Evolutionary conservation across 352 stramenopile genomes (phyloP).

Genomic region (Pythium rishiriense): DNA sequence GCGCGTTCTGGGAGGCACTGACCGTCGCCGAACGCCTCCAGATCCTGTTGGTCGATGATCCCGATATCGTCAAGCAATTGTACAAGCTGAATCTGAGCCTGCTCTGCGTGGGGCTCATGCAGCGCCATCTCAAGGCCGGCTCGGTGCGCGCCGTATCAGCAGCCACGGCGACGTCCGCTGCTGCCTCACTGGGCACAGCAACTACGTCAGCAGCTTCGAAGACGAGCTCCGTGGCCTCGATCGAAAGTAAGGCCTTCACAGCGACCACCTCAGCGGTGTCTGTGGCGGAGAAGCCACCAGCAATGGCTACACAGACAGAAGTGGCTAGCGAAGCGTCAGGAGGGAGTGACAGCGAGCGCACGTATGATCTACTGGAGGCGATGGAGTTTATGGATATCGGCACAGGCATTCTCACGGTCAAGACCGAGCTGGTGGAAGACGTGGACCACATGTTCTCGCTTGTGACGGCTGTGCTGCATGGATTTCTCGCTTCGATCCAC

Average conservation of each 20-base stretch:
- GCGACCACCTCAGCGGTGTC: neutral
- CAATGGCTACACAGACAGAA: neutral
- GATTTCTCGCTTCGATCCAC: slow-evolving; percentile 64
- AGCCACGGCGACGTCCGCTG: neutral
- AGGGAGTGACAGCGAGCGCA: slow-evolving; percentile 47
- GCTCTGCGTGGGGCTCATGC: slow-evolving; percentile 82
- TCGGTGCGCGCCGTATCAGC: slow-evolving; percentile 4
- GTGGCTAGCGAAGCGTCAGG: neutral
- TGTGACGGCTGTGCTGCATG: slow-evolving; percentile 57
- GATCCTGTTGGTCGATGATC: slow-evolving; percentile 77
- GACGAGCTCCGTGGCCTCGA: neutral
- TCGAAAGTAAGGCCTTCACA: neutral
- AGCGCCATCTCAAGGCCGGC: slow-evolving; percentile 71
- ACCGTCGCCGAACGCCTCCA: slow-evolving; percentile 65
- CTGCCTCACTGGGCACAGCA: neutral
- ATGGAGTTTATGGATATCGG: slow-evolving; percentile 91
- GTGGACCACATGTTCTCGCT: slow-evolving; percentile 63
- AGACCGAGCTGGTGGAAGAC: slow-evolving; percentile 79
- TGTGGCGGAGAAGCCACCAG: neutral
- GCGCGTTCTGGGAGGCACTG: slow-evolving; percentile 69
- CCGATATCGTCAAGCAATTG: slow-evolving; percentile 82
- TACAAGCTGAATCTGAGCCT: slow-evolving; percentile 88
- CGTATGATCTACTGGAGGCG: slow-evolving; percentile 82
- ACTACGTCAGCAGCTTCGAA: neutral
- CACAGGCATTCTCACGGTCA: slow-evolving; percentile 83